Base-by-base conservation (phyloP, 495 filamentous ascomycete genomes). In the Talaromyces liani region DNA sequence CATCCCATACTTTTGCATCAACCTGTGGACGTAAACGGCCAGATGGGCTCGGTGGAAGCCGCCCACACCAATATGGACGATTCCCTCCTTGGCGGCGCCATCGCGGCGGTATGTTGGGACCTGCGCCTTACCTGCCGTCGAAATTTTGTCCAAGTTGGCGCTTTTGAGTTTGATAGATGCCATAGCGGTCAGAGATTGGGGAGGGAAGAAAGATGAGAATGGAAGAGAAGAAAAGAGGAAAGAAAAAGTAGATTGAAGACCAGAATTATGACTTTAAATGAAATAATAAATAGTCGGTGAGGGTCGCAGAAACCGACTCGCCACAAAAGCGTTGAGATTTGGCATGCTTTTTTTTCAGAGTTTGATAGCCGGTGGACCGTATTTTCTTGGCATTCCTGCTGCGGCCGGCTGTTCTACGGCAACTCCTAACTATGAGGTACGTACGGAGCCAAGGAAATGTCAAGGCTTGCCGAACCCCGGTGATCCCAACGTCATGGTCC, bases 31-130 rank as follows among this genome's bases (percentile, higher is more conserved):
- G 57, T 81, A 81, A 63, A 80, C 74, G 31, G 78, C 78, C 69
- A 81, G 70, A 41, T 81, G 78, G 58, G 78, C 76, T 27, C 78
- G 67, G 72, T 81, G 78, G 76, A 81, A 81, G 67, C 78, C 78
- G 39, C 78, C 78, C 0, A 81, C 77, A 7, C 78, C 78, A 56
- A 81, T 64, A 62, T 81, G 78, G 53, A 81, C 77, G 56, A 81
- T 81, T 34, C 78, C 78, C 66, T 81, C 78, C 70, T 81, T 81
- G 69, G 80, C 75, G 22, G 73, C 72, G 47, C 29, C 63, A 65
- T 69, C 71, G 58, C 77, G 77, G 60, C 55, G 51, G 65, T 79
- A 78, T 64, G 66, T 73, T 4, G 77, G 77, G 58, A 53, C 64
- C 65, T 72, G 67, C 61, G 77, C 64, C 47, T 41, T 41, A 6